Evolutionary conservation across 345 rosid genomes (phyloP), one percentile per base, ranked within the genome.

Genomic region (Bruguiera parviflora): DNA sequence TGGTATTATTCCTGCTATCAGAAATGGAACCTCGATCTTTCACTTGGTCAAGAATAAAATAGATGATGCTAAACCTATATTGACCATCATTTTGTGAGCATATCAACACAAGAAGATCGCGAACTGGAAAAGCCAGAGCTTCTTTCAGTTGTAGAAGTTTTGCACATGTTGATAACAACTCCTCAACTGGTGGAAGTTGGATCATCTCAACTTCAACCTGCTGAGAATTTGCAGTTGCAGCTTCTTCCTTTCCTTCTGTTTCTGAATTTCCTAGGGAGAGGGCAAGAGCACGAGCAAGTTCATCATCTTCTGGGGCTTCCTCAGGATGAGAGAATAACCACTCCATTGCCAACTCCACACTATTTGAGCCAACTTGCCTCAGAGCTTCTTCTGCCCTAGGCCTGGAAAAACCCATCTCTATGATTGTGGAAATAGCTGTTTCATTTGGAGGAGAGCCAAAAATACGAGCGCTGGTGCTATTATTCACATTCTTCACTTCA

Each of bases 311-410:
- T 75, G 72, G 93, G 74, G 75, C 56, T 82, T 94, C 98, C 82
- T 91, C 98, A 8, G 89, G 89, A 82, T 91, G 97, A 68, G 98
- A 84, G 78, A 86, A 91, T 72, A 94, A 80, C 98, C 98, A 94
- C 79, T 94, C 98, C 95, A 87, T 94, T 63, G 98, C 98, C 82
- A 91, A 75, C 77, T 94, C 98, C 76, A 94, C 98, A 80, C 96
- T 91, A 67, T 88, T 88, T 51, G 95, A 87, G 67, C 92, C 95
- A 69, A 94, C 95, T 71, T 88, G 98, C 81, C 98, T 86, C 73
- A 94, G 75, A 58, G 98, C 97, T 83, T 94, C 97, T 76, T 94
- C 98, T 13, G 97, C 98, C 80, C 98, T 87, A 53, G 89, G 61
- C 79, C 98, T 88, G 65, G 97, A 71, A 79, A 94, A 94, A 37